Evolutionary conservation across 2,329 filamentous ascomycete species (phyloP), one percentile per base, ranked within the genome.

Genomic region (Aspergillus piperis): DNA sequence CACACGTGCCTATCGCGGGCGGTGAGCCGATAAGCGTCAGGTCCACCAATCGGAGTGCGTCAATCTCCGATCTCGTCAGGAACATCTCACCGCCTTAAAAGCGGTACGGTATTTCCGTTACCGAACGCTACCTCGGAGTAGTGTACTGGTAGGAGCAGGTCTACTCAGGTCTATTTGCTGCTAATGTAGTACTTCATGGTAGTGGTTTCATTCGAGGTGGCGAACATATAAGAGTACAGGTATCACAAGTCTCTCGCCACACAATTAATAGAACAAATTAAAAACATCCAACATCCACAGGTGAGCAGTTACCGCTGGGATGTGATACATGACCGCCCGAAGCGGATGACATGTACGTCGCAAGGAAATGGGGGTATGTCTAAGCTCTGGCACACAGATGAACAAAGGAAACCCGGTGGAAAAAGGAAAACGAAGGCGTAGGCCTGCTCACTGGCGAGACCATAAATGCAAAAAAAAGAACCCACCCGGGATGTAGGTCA

Each of bases 11-110:
- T 66, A 73, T 68, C 66, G 67, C 68, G 63, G 72, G 72, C 73
- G 73, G 73, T 75, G 71, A 76, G 66, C 50, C 59, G 71, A 73
- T 73, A 73, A 73, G 63, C 47, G 36, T 27, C 39, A 36, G 42
- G 42, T 58, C 48, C 50, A 21, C 69, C 68, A 70, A 68, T 68
- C 49, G 52, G 57, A 53, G 5, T n/a, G 7, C 6, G 17, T 30
- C 53, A 62, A 58, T 62, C 54, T 17, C 56, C 32, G 17, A 48
- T 27, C 15, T 39, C 23, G 21, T 48, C 30, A 38, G 41, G 44
- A n/a, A 47, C 11, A 10, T 17, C 39, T 63, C 44, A 64, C 63
- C 63, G 60, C 60, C 62, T 57, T 53, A 0, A 25, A 27, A 54
- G 39, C 23, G 48, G 32, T 56, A 47, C 3, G 39, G 55, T 36